Evolutionary conservation across 768 basidiomycete species (phyloP).

Genomic region (Pulveroboletus sp.): DNA sequence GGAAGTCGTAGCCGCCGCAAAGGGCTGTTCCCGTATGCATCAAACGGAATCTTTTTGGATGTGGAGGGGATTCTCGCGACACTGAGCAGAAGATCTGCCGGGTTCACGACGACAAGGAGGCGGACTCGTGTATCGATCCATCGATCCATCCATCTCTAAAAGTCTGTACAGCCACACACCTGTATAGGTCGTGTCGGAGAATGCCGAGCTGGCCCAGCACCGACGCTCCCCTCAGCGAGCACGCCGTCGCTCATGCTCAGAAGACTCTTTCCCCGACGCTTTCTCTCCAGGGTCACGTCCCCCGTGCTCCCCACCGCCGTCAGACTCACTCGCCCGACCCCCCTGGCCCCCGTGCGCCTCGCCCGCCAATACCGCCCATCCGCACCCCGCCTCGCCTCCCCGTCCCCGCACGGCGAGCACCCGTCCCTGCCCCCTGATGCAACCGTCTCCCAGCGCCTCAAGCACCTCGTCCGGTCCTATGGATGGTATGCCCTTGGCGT

Average conservation of each 20-base stretch:
- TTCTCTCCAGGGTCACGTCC: slow-evolving; percentile 40
- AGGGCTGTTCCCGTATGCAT: slow-evolving; percentile 43
- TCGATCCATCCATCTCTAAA: slow-evolving; percentile 4
- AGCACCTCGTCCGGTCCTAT: slow-evolving; percentile 83
- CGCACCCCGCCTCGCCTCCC: slow-evolving; percentile 41
- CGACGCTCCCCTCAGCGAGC: too few relatives aligned
- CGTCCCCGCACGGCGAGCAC: slow-evolving; percentile 6
- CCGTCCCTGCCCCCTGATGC: slow-evolving; percentile 41
- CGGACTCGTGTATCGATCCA: slow-evolving; percentile 4
- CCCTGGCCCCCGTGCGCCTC: slow-evolving; percentile 15
- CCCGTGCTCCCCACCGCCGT: slow-evolving; percentile 48
- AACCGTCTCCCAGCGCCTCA: slow-evolving; percentile 65
- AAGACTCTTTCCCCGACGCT: slow-evolving; percentile 41
- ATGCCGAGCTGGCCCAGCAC: slow-evolving; percentile 4
- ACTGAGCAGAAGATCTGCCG: slow-evolving; percentile 14
- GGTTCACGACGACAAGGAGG: slow-evolving; percentile 14
- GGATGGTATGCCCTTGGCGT: slow-evolving; percentile 96
- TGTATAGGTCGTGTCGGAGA: slow-evolving; percentile 20
- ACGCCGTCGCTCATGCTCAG: slow-evolving; percentile 28
- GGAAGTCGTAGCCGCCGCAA: slow-evolving; percentile 33
- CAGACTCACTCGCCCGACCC: slow-evolving; percentile 28
- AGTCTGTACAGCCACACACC: slow-evolving; percentile 21
- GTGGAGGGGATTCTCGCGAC: slow-evolving; percentile 11
- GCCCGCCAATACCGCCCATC: slow-evolving; percentile 47
- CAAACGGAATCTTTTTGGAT: slow-evolving; percentile 25